Base-by-base conservation (phyloP, 176 grass and related monocot genomes). In the Eleusine indica region DNA sequence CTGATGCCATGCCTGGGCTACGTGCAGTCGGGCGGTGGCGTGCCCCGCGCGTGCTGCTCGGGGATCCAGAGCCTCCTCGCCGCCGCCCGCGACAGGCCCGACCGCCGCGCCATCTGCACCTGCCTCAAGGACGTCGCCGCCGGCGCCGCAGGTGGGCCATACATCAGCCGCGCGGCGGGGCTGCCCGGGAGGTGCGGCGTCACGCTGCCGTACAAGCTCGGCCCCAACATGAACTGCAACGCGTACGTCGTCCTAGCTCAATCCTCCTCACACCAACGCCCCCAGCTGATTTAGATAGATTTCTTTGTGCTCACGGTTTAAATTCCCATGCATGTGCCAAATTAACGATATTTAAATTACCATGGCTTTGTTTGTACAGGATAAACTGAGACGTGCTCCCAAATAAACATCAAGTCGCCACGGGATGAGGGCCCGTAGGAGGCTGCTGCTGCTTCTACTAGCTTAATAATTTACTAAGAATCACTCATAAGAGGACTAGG, bases 1-100 rank as follows among this genome's bases (percentile, higher is more conserved):
- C 68, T 91, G 86, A 77, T 89, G 79, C 86, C 89, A n/a, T 94
- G 88, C 80, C 78, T 88, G 40, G 74, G 68, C 35, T 94, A 83
- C 91, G 88, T 86, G 82, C 79, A 77, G 71, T 78, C 66, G 3
- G 88, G 92, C 13, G 92, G 92, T 5, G 22, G 43, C 16, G 79
- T 94, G 77, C 19, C 71, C 6, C 19, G 11, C 46, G 37, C 48
- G 8, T 91, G 91, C 86, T 94, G 88, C 88, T 6, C 44, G 9
- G 88, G 91, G 30, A 82, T 88, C 57, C 68, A 65, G 35, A 28
- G 0, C 42, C 68, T 94, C 44, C 25, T 25, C 25, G 37, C 86
- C 29, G 19, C 6, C 11, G 37, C 86, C 17, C 19, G 9, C 11
- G 22, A 76, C 51, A 80, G 52, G 39, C 0, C 53, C 21, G 89